A percentile compares a stretch with the other conserved stretches of the same genome.
Conservation (phyloP, 495 filamentous ascomycete genomes). For the Aspergillus mulundensis region DNA sequence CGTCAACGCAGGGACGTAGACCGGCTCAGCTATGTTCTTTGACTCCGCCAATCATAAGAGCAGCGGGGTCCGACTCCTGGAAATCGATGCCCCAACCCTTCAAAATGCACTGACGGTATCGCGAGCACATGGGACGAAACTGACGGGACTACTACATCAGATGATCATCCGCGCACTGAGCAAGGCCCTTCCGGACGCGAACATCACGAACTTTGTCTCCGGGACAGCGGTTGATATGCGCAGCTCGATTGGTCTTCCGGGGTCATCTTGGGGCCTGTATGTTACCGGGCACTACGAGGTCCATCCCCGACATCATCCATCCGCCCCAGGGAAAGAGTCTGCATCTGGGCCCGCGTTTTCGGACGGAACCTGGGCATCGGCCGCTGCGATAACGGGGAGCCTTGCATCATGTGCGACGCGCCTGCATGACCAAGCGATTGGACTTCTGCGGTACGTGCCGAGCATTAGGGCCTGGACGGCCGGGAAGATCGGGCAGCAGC, state of each 20-base stretch:
- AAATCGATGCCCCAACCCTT: slow-evolving; percentile 18
- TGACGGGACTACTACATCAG: slow-evolving; percentile 21
- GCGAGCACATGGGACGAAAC: slow-evolving; percentile 18
- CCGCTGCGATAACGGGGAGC: slow-evolving; percentile 17
- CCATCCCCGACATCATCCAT: slow-evolving; percentile 10
- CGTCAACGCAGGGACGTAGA: slow-evolving; percentile 22
- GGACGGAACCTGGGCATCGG: slow-evolving; percentile 19
- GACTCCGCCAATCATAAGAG: not conserved
- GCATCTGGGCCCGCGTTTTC: slow-evolving; percentile 9
- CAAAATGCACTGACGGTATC: slow-evolving; percentile 12
- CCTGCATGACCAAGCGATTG: slow-evolving; percentile 25
- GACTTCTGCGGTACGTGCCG: slow-evolving; percentile 22
- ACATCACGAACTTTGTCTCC: slow-evolving; percentile 21
- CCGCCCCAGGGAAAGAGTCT: not conserved
- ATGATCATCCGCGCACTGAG: slow-evolving; percentile 20
- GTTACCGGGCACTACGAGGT: slow-evolving; percentile 15
- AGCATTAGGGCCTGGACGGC: slow-evolving; percentile 21
- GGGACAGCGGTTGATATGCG: slow-evolving; percentile 25
- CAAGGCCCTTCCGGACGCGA: slow-evolving; percentile 12
- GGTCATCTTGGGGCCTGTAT: slow-evolving; percentile 19
- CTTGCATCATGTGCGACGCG: slow-evolving; percentile 17
- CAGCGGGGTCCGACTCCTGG: slow-evolving; percentile 16
- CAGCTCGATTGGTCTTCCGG: slow-evolving; percentile 16
- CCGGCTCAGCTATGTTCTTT: slow-evolving; percentile 19
- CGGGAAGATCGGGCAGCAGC: slow-evolving; percentile 18